Percentiles rank a stretch among this genome's conserved stretches.
phyloP scores from a whole-genome alignment of 169 alveolate genomes.

The Eimeria mitis region DNA sequence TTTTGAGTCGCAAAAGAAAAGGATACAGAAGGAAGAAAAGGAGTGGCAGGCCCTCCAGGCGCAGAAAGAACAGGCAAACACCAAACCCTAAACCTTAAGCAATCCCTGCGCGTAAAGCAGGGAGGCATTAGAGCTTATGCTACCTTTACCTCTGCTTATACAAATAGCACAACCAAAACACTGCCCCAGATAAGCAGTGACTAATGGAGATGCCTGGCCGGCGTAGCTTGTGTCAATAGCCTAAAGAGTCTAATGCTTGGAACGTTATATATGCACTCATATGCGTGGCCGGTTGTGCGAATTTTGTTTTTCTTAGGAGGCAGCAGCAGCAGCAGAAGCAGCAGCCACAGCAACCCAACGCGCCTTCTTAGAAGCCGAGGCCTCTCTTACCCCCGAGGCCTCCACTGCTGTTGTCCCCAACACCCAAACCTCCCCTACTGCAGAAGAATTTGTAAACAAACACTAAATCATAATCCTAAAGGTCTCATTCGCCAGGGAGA shows the following conservation, averaged over 20 bases:
- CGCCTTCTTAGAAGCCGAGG: conserved; percentile 46
- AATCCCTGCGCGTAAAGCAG: background rate
- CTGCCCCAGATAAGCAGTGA: background rate
- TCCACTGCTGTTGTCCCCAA: background rate
- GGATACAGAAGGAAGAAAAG: conserved; percentile 26
- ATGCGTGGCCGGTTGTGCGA: background rate
- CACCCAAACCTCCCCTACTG: background rate
- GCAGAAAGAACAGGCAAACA: conserved; percentile 49
- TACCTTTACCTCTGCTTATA: background rate
- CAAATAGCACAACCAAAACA: background rate
- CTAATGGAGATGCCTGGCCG: background rate
- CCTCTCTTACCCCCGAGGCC: conserved; percentile 26
- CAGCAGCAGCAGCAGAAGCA: conserved; percentile 66
- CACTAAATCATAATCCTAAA: background rate
- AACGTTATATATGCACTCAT: background rate
- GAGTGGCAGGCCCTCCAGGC: conserved; percentile 62
- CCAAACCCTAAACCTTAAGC: background rate
- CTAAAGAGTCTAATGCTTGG: background rate
- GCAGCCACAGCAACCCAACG: conserved; percentile 41
- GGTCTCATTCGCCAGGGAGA: background rate
- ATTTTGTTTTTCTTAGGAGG: background rate
- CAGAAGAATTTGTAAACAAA: conserved; percentile 55
- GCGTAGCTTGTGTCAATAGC: background rate
- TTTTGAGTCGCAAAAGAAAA: conserved; percentile 92
- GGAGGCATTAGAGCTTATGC: background rate